Conservation (phyloP, 2,329 filamentous ascomycete species). For the Stylonectria norvegica region DNA sequence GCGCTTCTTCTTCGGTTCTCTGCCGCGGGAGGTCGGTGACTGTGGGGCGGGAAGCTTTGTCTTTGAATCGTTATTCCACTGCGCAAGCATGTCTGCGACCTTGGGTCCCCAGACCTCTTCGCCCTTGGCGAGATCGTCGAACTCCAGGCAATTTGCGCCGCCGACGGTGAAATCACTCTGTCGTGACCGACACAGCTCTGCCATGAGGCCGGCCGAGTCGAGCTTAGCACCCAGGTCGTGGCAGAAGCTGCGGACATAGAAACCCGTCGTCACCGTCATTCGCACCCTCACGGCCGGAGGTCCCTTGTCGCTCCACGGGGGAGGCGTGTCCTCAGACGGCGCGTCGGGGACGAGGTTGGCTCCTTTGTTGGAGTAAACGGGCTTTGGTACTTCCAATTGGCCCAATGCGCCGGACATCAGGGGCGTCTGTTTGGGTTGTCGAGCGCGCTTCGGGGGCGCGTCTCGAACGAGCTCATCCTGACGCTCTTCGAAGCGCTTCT, state of each 20-base stretch:
- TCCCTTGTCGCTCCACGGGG: slow-evolving; percentile 57
- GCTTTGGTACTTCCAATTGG: slow-evolving; percentile 47
- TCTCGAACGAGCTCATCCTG: slow-evolving; percentile 57
- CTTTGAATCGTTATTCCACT: slow-evolving; percentile 39
- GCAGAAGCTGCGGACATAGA: slow-evolving; percentile 92
- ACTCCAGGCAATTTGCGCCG: slow-evolving; percentile 70
- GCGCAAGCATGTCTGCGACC: slow-evolving; percentile 49
- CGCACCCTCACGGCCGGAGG: slow-evolving; percentile 78
- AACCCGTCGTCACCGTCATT: slow-evolving; percentile 92
- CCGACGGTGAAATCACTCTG: slow-evolving; percentile 78
- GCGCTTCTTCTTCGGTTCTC: slow-evolving; percentile 18
- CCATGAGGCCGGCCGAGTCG: slow-evolving; percentile 81
- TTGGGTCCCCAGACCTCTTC: slow-evolving; percentile 81
- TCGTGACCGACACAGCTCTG: slow-evolving; percentile 72
- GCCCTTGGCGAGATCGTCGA: slow-evolving; percentile 69
- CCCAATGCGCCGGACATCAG: slow-evolving; percentile 59
- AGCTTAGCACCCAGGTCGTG: slow-evolving; percentile 86
- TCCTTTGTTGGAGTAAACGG: slow-evolving; percentile 39
- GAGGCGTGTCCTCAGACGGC: slow-evolving; percentile 45
- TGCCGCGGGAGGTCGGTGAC: slow-evolving; percentile 20
- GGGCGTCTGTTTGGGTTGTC: slow-evolving; percentile 32
- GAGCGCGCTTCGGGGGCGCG: slow-evolving; percentile 36
- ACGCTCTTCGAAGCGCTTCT: slow-evolving; percentile 55
- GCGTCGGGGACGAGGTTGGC: slow-evolving; percentile 52
- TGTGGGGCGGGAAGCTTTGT: slow-evolving; percentile 21